Evolutionary conservation across 352 stramenopile species (phyloP), one percentile per base, ranked within the genome.

Genomic region (Globisporangium solare): DNA sequence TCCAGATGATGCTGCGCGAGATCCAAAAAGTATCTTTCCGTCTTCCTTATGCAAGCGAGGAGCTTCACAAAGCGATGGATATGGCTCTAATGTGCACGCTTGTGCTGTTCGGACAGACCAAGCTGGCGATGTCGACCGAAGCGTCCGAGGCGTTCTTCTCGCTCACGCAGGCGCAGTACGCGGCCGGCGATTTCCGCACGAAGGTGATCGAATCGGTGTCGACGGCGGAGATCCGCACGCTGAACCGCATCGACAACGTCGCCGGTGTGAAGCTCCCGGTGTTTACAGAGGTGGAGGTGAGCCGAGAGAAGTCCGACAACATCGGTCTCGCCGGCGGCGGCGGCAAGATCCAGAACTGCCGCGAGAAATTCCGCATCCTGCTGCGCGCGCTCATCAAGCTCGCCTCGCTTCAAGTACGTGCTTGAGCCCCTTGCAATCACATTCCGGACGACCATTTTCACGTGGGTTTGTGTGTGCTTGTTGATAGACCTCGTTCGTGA

Each of bases 211-310:
- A 99, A 73, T 97, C 96, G 46, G 89, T 95, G 52, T 97, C 96
- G 74, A 96, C 88, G 11, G 97, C 97, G 31, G 86, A 96, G 60
- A 88, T 99, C 58, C 93, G 97, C 43, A 95, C 99, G 53, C 88
- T 95, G 62, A 97, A 98, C 53, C 95, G 94, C 65, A 98, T 99
- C 47, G 97, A 99, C 69, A 99, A 99, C 73, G 97, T 99, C 18
- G 97, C 97, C 6, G 97, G 97, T 66, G 97, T 99, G 6, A 99
- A 99, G 76, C 78, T 99, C 17, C 97, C 97, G 3, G 94, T 99
- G 54, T 99, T 99, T 68, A 97, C 91, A 12, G 94, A 97, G 61
- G 95, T 97, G 58, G 93, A 98, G 58, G 96, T 96, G 51, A 96
- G 86, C 41, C 83, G 86, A 5, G 92, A 98, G 43, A 98, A 98